Conservation (phyloP, 2,329 filamentous ascomycete genomes). For the Ustilaginoidea virens region DNA sequence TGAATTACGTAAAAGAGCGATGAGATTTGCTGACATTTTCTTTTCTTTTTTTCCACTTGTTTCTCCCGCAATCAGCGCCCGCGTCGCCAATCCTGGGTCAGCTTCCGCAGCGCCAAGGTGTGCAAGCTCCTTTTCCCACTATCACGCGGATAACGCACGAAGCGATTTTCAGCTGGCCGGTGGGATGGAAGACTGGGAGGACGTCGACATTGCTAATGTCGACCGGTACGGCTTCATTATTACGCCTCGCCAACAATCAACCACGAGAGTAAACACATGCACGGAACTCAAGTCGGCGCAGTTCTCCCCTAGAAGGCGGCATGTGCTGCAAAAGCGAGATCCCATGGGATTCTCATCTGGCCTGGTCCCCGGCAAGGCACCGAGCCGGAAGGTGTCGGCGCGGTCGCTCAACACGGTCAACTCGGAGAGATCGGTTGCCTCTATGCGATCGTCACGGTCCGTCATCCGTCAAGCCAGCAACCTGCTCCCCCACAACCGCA, state of each 20-base stretch:
- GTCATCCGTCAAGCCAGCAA: constrained; percentile 43
- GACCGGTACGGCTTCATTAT: constrained; percentile 62
- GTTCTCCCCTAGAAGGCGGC: constrained; percentile 29
- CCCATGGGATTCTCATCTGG: constrained; percentile 21
- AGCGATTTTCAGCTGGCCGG: constrained; percentile 35
- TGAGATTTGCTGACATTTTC: constrained; percentile 1
- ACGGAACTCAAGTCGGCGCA: constrained; percentile 26
- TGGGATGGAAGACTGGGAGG: constrained; percentile 52
- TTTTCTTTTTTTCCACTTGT: background rate
- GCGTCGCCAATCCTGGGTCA: constrained; percentile 14
- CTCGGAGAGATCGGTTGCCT: constrained; percentile 34
- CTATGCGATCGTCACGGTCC: constrained; percentile 37
- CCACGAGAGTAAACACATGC: constrained; percentile 25
- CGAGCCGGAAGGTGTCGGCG: constrained; percentile 39
- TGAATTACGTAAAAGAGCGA: too few species aligned
- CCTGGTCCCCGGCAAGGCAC: constrained; percentile 24
- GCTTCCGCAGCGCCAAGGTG: constrained; percentile 22
- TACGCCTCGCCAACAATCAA: constrained; percentile 23
- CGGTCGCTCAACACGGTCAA: constrained; percentile 43
- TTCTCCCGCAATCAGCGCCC: constrained; percentile 10
- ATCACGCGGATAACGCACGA: constrained; percentile 22
- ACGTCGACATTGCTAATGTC: constrained; percentile 43
- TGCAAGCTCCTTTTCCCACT: constrained; percentile 27
- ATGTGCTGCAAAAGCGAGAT: constrained; percentile 25
- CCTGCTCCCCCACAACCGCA: constrained; percentile 43